phyloP scores from a whole-genome alignment of 2,329 filamentous ascomycete genomes.

The Penicillium carneum region DNA sequence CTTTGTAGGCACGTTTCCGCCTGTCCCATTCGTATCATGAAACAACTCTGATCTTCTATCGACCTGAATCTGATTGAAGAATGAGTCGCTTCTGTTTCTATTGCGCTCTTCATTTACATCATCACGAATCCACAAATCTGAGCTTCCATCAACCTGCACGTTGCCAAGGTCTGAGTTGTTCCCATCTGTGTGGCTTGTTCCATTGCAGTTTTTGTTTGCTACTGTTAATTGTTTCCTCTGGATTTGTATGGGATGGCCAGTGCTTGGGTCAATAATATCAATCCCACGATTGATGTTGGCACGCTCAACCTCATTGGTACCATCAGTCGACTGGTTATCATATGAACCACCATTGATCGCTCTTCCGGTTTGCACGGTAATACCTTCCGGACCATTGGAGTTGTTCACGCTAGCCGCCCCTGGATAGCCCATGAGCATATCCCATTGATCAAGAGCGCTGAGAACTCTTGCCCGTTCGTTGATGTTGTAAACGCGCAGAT shows the following conservation, averaged over 20 bases:
- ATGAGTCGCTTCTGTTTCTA: not conserved
- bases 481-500: conserved; percentile 6
- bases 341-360: not conserved
- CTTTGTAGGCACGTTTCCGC: not conserved
- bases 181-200: not conserved
- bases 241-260: conserved; percentile 4
- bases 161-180: not conserved
- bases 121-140: not conserved
- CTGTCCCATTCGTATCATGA: not conserved
- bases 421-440: not conserved
- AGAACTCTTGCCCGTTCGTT: conserved; percentile 5
- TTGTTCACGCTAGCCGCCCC: not conserved
- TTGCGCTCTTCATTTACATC: not conserved
- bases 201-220: not conserved
- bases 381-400: too few relatives aligned
- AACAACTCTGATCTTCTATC: not conserved
- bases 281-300: not conserved
- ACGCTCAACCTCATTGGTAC: not conserved
- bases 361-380: not conserved
- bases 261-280: conserved; percentile 5
- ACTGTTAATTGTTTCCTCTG: not conserved
- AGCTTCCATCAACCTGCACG: not conserved
- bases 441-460: not conserved
- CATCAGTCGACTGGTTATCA: not conserved
- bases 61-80: not conserved